These are phyloP conservation scores for Jasminum sambac DNA, from an alignment of 257 asterid genomes.

Conservation along the genomic window DNA sequence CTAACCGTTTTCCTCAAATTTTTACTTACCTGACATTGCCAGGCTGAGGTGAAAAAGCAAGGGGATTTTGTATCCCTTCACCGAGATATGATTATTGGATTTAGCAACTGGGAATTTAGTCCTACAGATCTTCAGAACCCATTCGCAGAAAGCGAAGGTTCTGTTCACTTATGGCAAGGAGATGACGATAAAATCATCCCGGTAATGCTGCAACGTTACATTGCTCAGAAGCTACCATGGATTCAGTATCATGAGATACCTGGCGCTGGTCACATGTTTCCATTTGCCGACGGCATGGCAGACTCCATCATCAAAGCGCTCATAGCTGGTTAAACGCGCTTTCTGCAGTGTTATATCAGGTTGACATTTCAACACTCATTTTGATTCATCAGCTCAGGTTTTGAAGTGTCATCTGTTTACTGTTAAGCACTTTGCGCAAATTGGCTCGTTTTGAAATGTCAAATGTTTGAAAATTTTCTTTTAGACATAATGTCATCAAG, in stretches of 20 bases:
- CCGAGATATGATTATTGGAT: slow-evolving; percentile 68
- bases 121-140: slow-evolving; percentile 69
- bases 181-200: slow-evolving; percentile 73
- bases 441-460: neutral
- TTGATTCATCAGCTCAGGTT: neutral
- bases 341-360: neutral
- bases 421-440: neutral
- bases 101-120: slow-evolving; percentile 83
- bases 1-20: neutral
- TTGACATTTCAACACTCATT: neutral
- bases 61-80: slow-evolving; percentile 73
- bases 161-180: slow-evolving; percentile 86
- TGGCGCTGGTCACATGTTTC: slow-evolving; percentile 76
- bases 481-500: neutral
- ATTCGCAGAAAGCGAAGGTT: slow-evolving; percentile 51
- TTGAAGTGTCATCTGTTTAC: neutral
- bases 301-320: slow-evolving; percentile 54
- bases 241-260: slow-evolving; percentile 73
- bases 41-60: slow-evolving; percentile 61
- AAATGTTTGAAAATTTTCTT: neutral
- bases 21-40: slow-evolving; percentile 19
- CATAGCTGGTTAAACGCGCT: slow-evolving; percentile 26
- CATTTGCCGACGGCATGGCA: slow-evolving; percentile 53
- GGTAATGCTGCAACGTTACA: slow-evolving; percentile 59
- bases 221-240: slow-evolving; percentile 71